Conservation (phyloP, 257 asterid species). For the Fraxinus excelsior region DNA sequence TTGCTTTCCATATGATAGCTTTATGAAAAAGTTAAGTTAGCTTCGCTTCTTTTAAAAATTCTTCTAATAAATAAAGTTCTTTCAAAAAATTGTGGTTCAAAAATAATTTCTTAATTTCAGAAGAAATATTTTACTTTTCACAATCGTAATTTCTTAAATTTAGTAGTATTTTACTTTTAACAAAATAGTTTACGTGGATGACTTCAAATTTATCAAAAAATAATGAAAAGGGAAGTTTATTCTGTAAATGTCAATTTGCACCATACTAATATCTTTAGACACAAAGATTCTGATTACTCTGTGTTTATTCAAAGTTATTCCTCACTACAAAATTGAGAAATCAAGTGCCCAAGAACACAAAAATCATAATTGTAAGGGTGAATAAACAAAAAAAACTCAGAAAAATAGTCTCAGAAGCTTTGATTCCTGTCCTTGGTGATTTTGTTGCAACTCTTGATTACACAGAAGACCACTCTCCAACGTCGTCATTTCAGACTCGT, state of each 20-base stretch:
- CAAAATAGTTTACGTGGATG: neutral
- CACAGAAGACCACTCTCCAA: conserved; percentile 50
- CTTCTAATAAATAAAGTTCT: no score
- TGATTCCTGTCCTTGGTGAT: conserved; percentile 26
- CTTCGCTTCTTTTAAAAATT: no score
- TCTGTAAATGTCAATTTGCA: neutral
- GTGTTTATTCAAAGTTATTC: neutral
- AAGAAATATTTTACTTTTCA: no score
- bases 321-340: neutral
- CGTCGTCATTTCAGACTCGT: conserved; percentile 74
- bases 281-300: neutral
- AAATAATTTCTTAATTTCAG: no score
- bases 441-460: conserved; percentile 32
- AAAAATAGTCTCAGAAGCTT: conserved; percentile 61
- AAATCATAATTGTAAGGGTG: no score
- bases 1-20: no score
- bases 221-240: neutral
- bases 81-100: no score
- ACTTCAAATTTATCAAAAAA: neutral
- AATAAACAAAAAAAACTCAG: conserved; percentile 9
- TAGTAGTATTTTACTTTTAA: no score
- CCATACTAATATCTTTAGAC: neutral
- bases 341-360: neutral
- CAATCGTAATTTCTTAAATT: no score
- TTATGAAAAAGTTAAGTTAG: no score